Evolutionary conservation across 139 green algal genomes (phyloP).

Genomic region (Chlamydomonas asymmetrica): DNA sequence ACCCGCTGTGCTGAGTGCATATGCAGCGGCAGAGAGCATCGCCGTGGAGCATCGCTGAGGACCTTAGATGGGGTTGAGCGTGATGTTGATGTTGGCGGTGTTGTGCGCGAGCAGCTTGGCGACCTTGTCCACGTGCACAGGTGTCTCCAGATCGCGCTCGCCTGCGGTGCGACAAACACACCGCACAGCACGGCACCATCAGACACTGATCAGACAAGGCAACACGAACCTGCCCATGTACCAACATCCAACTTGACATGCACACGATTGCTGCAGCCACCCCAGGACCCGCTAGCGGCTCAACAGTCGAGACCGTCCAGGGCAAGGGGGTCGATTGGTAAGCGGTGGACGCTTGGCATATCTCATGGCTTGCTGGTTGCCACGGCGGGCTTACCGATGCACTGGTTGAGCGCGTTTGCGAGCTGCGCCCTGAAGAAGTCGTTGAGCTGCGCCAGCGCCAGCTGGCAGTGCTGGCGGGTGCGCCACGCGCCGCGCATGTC

Average conservation of each 20-base stretch:
- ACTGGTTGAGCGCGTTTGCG: conserved; percentile 33
- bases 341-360: no score
- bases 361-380: no score
- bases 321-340: no score
- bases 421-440: conserved; percentile 41
- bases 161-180: conserved; percentile 17
- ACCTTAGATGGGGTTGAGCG: conserved; percentile 53
- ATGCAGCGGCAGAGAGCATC: no score
- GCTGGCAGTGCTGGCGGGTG: conserved; percentile 44
- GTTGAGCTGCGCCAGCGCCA: conserved; percentile 41
- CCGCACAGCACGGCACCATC: neutral
- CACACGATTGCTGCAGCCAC: no score
- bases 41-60: no score
- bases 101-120: conserved; percentile 57
- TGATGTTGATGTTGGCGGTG: conserved; percentile 53
- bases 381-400: no score
- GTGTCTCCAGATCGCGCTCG: conserved; percentile 50
- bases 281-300: no score
- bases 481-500: conserved; percentile 47
- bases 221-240: conserved; percentile 4
- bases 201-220: neutral
- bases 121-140: conserved; percentile 44
- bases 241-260: conserved; percentile 2
- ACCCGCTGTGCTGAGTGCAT: no score
- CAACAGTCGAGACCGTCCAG: no score